A percentile compares a stretch with the other conserved stretches of the same genome.
Evolutionary conservation across 257 asterid species (phyloP).

Genomic region (Solanum lycopersicoides): DNA sequence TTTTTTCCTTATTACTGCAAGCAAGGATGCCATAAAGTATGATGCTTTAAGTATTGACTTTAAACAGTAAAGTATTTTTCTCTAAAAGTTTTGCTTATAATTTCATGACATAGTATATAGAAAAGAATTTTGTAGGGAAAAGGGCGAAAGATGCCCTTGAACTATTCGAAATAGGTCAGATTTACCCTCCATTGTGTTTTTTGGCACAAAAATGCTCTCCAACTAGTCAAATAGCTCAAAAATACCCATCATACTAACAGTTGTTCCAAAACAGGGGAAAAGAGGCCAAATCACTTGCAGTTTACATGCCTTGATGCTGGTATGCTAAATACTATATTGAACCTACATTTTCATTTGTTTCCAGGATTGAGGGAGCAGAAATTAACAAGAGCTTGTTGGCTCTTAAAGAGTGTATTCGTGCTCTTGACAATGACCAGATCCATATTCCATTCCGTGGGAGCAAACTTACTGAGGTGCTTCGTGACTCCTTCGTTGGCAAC

Average conservation of each 20-base stretch:
- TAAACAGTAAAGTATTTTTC: not conserved
- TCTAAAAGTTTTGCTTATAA: not conserved
- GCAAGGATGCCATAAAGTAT: not conserved
- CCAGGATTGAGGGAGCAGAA: conserved; percentile 99
- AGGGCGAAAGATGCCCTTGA: not conserved
- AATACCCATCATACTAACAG: not conserved
- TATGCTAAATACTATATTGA: not conserved
- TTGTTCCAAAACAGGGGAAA: not conserved
- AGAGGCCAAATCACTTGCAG: not conserved
- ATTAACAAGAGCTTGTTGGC: conserved; percentile 94
- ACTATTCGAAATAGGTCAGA: not conserved
- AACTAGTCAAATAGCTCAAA: not conserved
- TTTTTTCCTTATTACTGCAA: not conserved
- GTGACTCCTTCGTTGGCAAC: conserved; percentile 95
- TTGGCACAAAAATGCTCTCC: not conserved
- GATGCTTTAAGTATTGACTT: not conserved
- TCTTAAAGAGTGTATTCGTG: conserved; percentile 92
- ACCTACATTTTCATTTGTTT: not conserved
- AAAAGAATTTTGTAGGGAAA: not conserved
- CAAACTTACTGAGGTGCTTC: conserved; percentile 95
- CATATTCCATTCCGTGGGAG: conserved; percentile 99
- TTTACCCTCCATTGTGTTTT: not conserved
- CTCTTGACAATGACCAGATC: conserved; percentile 93
- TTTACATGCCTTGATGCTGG: not conserved
- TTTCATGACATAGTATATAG: not conserved